A percentile compares a stretch with the other conserved stretches of the same genome.
Conservation (phyloP, 805 yeast genomes). For the Jamesozyma rosinii region DNA sequence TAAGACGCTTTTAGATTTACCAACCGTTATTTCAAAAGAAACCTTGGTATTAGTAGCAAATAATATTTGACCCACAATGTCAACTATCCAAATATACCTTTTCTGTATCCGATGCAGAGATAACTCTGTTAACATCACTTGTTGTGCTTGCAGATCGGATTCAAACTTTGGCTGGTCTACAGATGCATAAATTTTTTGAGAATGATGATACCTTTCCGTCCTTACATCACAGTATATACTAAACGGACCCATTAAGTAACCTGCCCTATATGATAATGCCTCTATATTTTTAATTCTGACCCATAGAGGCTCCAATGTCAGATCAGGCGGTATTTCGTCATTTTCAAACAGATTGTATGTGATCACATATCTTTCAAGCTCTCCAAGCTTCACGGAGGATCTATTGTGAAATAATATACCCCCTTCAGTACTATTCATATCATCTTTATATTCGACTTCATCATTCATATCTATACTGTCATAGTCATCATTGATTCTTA, state of each 20-base stretch:
- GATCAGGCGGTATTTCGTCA: conserved; percentile 22
- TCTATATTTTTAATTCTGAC: conserved; percentile 55
- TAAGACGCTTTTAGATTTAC: conserved; percentile 31
- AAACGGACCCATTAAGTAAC: conserved; percentile 67
- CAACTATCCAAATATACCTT: conserved; percentile 58
- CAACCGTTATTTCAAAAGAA: conserved; percentile 52
- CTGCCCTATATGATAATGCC: conserved; percentile 45
- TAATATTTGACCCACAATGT: conserved; percentile 60
- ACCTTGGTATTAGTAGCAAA: conserved; percentile 55
- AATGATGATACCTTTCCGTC: conserved; percentile 44
- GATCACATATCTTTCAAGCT: conserved; percentile 47
- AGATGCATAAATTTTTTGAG: conserved; percentile 46
- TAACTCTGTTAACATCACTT: conserved; percentile 48
- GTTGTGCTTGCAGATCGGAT: conserved; percentile 64
- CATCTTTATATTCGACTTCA: not conserved
- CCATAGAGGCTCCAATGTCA: conserved; percentile 35
- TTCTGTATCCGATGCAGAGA: conserved; percentile 54
- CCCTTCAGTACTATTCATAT: not conserved
- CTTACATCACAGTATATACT: conserved; percentile 64
- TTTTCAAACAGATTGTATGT: conserved; percentile 37
- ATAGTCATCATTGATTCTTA: no score
- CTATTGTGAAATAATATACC: conserved; percentile 10
- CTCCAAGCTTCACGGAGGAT: conserved; percentile 44
- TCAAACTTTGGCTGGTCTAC: conserved; percentile 73
- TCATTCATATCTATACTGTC: not conserved